A percentile compares a stretch with the other conserved stretches of the same genome.
phyloP scores from a whole-genome alignment of 177 flowering plant species.

The Vitis hybrid region DNA sequence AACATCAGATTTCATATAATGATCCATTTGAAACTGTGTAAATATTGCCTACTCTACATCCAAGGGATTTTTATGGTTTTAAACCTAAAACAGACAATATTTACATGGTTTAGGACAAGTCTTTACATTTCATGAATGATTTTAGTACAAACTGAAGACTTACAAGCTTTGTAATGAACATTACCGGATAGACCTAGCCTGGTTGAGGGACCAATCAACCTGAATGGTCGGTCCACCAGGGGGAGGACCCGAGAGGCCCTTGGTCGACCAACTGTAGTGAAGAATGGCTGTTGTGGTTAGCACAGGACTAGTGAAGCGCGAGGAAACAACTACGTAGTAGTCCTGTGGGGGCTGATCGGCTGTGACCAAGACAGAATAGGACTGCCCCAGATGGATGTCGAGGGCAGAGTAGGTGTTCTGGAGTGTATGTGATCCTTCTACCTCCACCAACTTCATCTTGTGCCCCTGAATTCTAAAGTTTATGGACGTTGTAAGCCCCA shows the following conservation, averaged over 20 bases:
- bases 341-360: conserved; percentile 62
- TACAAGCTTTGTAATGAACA: not conserved
- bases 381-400: conserved; percentile 71
- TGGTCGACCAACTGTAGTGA: conserved; percentile 55
- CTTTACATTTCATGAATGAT: not conserved
- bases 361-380: conserved; percentile 65
- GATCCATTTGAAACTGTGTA: too few relatives aligned
- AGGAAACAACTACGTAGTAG: conserved; percentile 62
- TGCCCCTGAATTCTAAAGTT: conserved; percentile 80
- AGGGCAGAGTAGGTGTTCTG: conserved; percentile 54
- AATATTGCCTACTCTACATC: too few relatives aligned
- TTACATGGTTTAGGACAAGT: too few relatives aligned
- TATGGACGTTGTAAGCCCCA: conserved; percentile 58
- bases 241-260: conserved; percentile 49
- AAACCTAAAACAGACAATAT: too few relatives aligned
- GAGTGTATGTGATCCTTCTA: conserved; percentile 72
- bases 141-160: not conserved
- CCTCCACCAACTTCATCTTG: conserved; percentile 60
- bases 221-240: conserved; percentile 62
- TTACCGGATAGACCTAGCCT: conserved; percentile 65
- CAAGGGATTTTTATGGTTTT: too few relatives aligned
- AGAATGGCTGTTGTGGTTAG: conserved; percentile 66
- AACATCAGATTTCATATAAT: not conserved
- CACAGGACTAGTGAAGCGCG: conserved; percentile 57
- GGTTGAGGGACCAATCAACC: conserved; percentile 54